Evolutionary conservation across 352 stramenopile genomes (phyloP), one percentile per base, ranked within the genome.

Genomic region (Phytophthora capsici): DNA sequence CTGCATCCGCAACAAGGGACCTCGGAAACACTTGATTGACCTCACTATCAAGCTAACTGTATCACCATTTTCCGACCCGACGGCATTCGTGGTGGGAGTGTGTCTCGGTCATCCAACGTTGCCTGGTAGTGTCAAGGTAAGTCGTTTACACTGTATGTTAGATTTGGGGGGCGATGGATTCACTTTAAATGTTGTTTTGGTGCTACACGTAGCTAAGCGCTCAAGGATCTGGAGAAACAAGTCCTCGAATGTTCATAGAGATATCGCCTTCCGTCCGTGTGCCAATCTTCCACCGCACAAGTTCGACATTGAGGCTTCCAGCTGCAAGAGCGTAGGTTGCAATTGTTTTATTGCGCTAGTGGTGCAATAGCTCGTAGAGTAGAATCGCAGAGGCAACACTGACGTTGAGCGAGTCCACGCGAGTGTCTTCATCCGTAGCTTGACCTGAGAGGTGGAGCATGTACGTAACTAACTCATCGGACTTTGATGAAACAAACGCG

Each of bases 351-450:
- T 50, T 32, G 46, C 22, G 38, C 57, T 86, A 90, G 56, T 86
- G 80, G 26, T 89, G 80, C n/a, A 93, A 69, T 13, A 90, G 73
- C 57, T 93, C 80, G 50, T 94, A 93, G 28, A 94, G 70, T 26
- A 94, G 73, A 49, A 94, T 88, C 9, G 80, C 86, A 2, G 86
- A 76, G 1, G 86, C 86, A 10, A 92, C 86, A 22, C 83, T 93
- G 22, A 94, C 82, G 60, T 94, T 94, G 17, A 94, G 78, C 13
- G 86, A 94, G 68, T 94, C 84, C 5, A 94, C 86, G 26, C 62
- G 73, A 8, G 86, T 88, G 44, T 89, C 75, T 68, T 79, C 69
- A 20, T 92, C 80, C 8, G 73, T 71, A n/a, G 70, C 72, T 51
- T 82, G 71, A 14, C 70, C 80, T 88, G 41, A 28, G 12, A 44